phyloP scores from a whole-genome alignment of 2,329 filamentous ascomycete species.

The Aaosphaeria pasadenensis region DNA sequence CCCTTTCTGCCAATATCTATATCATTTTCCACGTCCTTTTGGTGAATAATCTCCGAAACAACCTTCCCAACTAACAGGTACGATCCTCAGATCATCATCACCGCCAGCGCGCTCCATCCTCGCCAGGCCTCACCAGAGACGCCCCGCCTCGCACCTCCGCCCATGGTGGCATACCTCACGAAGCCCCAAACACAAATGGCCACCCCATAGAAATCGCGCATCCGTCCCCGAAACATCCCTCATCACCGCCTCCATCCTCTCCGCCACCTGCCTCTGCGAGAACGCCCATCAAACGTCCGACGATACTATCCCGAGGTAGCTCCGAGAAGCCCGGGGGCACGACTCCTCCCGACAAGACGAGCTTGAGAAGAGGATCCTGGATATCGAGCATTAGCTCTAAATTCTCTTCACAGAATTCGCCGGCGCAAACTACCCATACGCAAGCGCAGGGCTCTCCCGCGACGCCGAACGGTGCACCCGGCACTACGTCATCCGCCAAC shows the following conservation, averaged over 20 bases:
- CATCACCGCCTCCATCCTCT: slow-evolving; percentile 9
- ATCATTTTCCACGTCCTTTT: neutral
- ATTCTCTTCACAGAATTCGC: slow-evolving; percentile 63
- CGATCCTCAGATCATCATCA: slow-evolving; percentile 12
- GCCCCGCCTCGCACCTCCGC: slow-evolving; percentile 34
- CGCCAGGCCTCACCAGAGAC: slow-evolving; percentile 31
- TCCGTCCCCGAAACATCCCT: slow-evolving; percentile 28
- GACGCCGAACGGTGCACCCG: slow-evolving; percentile 43
- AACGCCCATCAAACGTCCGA: slow-evolving; percentile 37
- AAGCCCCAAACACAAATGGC: neutral
- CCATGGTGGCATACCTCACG: slow-evolving; percentile 24
- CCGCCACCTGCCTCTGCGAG: slow-evolving; percentile 22
- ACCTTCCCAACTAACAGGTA: slow-evolving; percentile 11
- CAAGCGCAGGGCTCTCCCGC: slow-evolving; percentile 35
- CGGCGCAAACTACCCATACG: slow-evolving; percentile 28
- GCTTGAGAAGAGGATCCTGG: slow-evolving; percentile 72
- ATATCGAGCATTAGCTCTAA: slow-evolving; percentile 91
- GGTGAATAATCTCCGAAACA: neutral
- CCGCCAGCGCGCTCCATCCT: slow-evolving; percentile 34
- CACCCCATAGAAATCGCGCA: neutral
- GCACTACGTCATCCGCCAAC: slow-evolving; percentile 50
- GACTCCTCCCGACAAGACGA: slow-evolving; percentile 27
- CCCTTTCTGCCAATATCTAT: neutral
- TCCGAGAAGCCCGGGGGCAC: slow-evolving; percentile 32
- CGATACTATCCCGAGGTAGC: slow-evolving; percentile 41